phyloP scores from a whole-genome alignment of 1,284 basidiomycete species.

The Ceratobasidium sp. region DNA sequence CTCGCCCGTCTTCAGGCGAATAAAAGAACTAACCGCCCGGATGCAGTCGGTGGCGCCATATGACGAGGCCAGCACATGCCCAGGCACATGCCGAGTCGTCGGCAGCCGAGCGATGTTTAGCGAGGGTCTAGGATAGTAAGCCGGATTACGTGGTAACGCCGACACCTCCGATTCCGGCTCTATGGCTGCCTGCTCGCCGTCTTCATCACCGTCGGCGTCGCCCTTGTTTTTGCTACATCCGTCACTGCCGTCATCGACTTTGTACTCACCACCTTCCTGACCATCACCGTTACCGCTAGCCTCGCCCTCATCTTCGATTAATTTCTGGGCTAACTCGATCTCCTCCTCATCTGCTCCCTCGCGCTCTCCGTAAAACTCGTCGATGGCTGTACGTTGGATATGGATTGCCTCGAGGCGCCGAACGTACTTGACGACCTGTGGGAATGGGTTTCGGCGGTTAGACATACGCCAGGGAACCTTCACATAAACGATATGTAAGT shows the following conservation, averaged over 20 bases:
- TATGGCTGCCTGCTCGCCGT: neutral
- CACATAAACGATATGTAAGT: constrained; percentile 24
- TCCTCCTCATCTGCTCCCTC: neutral
- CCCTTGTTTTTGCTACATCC: too few relatives aligned
- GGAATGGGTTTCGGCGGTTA: neutral
- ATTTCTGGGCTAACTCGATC: neutral
- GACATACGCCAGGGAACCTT: neutral
- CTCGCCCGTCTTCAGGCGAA: too few relatives aligned
- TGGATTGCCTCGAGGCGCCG: constrained; percentile 23
- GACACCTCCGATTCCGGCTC: too few relatives aligned
- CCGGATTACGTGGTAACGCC: neutral
- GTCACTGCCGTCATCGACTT: too few relatives aligned
- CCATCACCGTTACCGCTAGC: neutral
- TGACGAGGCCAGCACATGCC: constrained; percentile 4
- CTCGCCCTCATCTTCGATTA: neutral
- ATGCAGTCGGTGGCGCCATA: constrained; percentile 13
- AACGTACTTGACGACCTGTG: constrained; percentile 19
- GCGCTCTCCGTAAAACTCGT: constrained; percentile 21
- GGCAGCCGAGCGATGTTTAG: constrained; percentile 9
- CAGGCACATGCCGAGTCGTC: neutral
- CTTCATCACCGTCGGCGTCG: too few relatives aligned
- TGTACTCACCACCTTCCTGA: neutral
- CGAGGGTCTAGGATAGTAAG: constrained; percentile 2
- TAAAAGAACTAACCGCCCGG: too few relatives aligned
- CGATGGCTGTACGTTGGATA: neutral